A percentile compares a stretch with the other conserved stretches of the same genome.
These are phyloP conservation scores for Blepharisma stoltei DNA, from an alignment of 73 alveolate genomes.

Conservation along the genomic window DNA sequence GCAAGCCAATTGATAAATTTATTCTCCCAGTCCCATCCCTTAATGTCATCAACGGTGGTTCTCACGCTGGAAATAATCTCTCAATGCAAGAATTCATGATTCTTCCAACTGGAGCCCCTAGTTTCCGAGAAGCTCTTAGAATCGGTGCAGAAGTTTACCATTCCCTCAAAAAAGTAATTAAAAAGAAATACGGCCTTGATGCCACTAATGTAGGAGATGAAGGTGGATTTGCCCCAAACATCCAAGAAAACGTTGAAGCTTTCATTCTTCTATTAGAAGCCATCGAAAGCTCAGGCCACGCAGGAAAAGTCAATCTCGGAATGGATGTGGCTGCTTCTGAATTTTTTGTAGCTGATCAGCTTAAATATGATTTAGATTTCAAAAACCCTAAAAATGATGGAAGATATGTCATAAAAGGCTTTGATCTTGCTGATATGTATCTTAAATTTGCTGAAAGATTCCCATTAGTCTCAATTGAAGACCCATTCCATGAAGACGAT, in stretches of 20 bases:
- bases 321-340: constrained; percentile 98
- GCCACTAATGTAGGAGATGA: constrained; percentile 98
- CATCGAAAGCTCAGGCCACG: constrained; percentile 82
- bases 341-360: constrained; percentile 74
- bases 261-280: constrained; percentile 87
- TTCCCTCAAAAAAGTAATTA: constrained; percentile 74
- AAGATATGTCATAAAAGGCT: constrained; percentile 50
- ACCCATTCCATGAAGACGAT: constrained; percentile 95
- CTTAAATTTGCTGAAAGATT: constrained; percentile 66
- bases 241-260: constrained; percentile 80
- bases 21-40: constrained; percentile 97
- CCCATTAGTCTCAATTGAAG: constrained; percentile 96
- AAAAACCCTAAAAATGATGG: constrained; percentile 84
- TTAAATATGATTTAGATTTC: constrained; percentile 83
- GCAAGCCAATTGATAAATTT: constrained; percentile 73
- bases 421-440: constrained; percentile 74
- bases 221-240: constrained; percentile 92
- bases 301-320: constrained; percentile 92
- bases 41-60: constrained; percentile 97
- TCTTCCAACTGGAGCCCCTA: constrained; percentile 85
- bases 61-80: constrained; percentile 93
- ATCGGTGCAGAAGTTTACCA: constrained; percentile 80
- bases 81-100: constrained; percentile 92
- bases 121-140: constrained; percentile 80
- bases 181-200: constrained; percentile 86